Base-by-base conservation (phyloP, 2,329 filamentous ascomycete species). In the Penicillium sp. region DNA sequence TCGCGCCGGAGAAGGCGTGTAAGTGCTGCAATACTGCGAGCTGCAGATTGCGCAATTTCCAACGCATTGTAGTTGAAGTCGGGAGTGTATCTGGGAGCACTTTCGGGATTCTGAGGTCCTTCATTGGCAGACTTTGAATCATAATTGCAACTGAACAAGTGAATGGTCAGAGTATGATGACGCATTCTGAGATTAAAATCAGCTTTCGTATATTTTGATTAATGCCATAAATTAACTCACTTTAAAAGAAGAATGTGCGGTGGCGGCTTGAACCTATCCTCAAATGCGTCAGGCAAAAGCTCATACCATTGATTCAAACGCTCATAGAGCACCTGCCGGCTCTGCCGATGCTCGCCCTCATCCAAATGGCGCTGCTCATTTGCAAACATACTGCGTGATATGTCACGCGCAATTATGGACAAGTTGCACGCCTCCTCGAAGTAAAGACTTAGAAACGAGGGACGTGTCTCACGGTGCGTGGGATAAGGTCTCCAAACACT, bases 161-260 rank as follows among this genome's bases (percentile, higher is more conserved):
- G 72, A 48, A 74, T 72, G 21, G 66, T 56, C 26, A 70, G 50
- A 38, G 70, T 61, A 45, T 72, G 55, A 36, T 69, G 71, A 15
- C 70, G 64, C 66, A 73, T 72, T 42, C 69, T 73, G 28, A 9
- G 38, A n/a, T 21, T 13, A 9, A 29, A 12, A 28, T 42, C 24
- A 42, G 41, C 13, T 28, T 28, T 16, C 4, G 13, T 12, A 28
- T 26, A 42, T 8, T 24, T 8, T 1, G 9, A 3, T 15, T 7
- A 21, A 21, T 21, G 18, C 4, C 13, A 15, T 42, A 6, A 15
- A 6, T 13, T 15, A 7, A 52, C 58, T 41, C 38, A 70, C 67
- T 63, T 61, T n/a, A 70, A 41, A 12, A 71, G 52, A 8, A 73
- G 61, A 16, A 71, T 57, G 53, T 72, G 66, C n/a, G 70, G 70